Base-by-base conservation (phyloP, 1,139 yeast genomes). In the Tardiomyces digboiensis region DNA sequence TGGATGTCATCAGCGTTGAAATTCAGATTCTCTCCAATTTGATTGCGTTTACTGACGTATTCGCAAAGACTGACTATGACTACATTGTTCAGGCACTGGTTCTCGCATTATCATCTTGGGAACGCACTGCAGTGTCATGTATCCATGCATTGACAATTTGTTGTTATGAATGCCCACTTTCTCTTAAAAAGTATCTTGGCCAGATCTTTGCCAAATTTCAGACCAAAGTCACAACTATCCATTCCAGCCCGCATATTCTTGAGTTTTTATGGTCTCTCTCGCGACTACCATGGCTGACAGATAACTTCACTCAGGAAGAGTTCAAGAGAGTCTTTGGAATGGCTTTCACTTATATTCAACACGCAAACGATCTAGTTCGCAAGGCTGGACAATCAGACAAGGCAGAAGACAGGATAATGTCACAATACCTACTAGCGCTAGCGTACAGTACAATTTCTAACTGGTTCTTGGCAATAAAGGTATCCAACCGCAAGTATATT, bases 261-360 rank as follows among this genome's bases (percentile, higher is more conserved):
- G 95, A 87, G 55, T 83, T 87, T 52, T 66, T 87, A 47, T 64
- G 79, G 50, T 74, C 87, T 1, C 64, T 87, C 39, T 75, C 84
- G 1, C 74, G 81, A 44, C 70, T 83, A 38, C 91, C 93, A 0
- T 64, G 76, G 1, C 64, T 86, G 44, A 80, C 85, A 0, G 74
- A 84, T 1, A 82, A 82, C 54, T 81, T 86, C 57, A 82, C 86
- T 2, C 72, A 74, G 37, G 94, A 83, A 44, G 95, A 87, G 55
- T 82, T 75, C 58, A 82, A 80, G 53, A 70, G 89, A 42, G 86
- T 87, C 1, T 84, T 86, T 66, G 95, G 86, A 0, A 83, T 86
- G 59, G 83, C 89, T 1, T 83, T 86, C 65, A 81, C 81, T 53
- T 82, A 80, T 55, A 82, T 86, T 46, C 86, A 83, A 56, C 81